These are phyloP conservation scores for Suhomyces faveliae DNA, from an alignment of 805 yeast genomes.

Conservation along the genomic window DNA sequence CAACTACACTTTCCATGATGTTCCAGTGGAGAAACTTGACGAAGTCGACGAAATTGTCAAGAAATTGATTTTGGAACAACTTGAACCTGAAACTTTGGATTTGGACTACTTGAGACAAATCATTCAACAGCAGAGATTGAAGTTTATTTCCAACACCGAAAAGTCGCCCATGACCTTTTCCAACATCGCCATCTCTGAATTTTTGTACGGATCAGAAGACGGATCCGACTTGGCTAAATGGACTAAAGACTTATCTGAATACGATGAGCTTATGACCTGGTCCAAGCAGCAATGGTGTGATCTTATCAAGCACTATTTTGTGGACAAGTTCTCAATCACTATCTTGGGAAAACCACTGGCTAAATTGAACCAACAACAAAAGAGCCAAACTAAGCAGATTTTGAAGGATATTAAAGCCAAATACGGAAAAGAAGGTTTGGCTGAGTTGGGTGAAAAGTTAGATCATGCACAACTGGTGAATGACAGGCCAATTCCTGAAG, in stretches of 20 bases:
- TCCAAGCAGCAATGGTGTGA: slow-evolving; percentile 62
- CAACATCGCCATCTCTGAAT: slow-evolving; percentile 70
- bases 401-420: slow-evolving; percentile 47
- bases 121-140: slow-evolving; percentile 61
- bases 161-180: slow-evolving; percentile 61
- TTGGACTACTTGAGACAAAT: slow-evolving; percentile 64
- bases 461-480: slow-evolving; percentile 64
- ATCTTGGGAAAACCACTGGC: slow-evolving; percentile 73
- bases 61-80: slow-evolving; percentile 52
- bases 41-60: slow-evolving; percentile 54
- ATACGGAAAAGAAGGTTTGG: slow-evolving; percentile 62
- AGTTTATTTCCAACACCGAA: slow-evolving; percentile 60
- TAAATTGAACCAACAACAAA: slow-evolving; percentile 51
- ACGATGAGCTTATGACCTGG: slow-evolving; percentile 61
- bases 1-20: slow-evolving; percentile 61
- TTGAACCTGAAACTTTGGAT: slow-evolving; percentile 53
- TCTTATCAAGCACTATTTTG: slow-evolving; percentile 50
- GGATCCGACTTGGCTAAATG: slow-evolving; percentile 58
- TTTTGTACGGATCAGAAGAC: slow-evolving; percentile 69
- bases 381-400: slow-evolving; percentile 49
- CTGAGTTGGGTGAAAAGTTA: slow-evolving; percentile 48
- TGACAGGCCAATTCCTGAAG: slow-evolving; percentile 74
- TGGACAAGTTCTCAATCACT: slow-evolving; percentile 61
- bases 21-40: slow-evolving; percentile 64
- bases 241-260: slow-evolving; percentile 57